Evolutionary conservation across 345 rosid species (phyloP).

Genomic region (Aquilaria yunnanensis): DNA sequence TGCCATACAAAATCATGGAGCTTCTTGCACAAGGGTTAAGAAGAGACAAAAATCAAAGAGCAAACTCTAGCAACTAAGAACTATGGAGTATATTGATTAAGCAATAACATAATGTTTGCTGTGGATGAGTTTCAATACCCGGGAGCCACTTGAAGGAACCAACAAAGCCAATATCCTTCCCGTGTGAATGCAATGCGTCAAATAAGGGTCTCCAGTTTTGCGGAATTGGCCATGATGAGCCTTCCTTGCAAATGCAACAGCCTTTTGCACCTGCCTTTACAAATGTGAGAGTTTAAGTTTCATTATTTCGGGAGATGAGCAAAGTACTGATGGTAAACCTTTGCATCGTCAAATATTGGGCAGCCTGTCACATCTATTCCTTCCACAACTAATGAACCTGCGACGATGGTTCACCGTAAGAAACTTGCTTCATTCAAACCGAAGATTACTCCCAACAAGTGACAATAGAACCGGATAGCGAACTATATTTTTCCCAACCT

Average conservation of each 20-base stretch:
- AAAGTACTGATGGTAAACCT: conserved; percentile 41
- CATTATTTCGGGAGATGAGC: conserved; percentile 7
- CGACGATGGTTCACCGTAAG: conserved; percentile 8
- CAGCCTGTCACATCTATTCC: conserved; percentile 64
- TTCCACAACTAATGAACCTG: conserved; percentile 49
- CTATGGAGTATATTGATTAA: too few relatives aligned
- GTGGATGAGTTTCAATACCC: conserved; percentile 27
- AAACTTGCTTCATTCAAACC: not conserved
- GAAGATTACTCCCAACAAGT: too few relatives aligned
- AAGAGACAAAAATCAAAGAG: too few relatives aligned
- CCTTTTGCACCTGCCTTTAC: conserved; percentile 79
- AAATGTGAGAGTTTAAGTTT: conserved; percentile 22
- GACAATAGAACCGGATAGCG: not conserved
- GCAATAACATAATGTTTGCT: not conserved
- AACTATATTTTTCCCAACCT: not conserved
- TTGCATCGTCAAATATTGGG: conserved; percentile 47
- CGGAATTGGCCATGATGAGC: conserved; percentile 66
- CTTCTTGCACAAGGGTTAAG: too few relatives aligned
- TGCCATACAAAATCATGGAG: too few relatives aligned
- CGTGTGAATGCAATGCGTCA: conserved; percentile 63
- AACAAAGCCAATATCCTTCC: conserved; percentile 60
- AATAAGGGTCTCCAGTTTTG: conserved; percentile 65
- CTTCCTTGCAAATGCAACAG: conserved; percentile 58
- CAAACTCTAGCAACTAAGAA: too few relatives aligned
- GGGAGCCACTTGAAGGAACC: conserved; percentile 52